Evolutionary conservation across 768 basidiomycete genomes (phyloP).

Genomic region (Suillus placidus): DNA sequence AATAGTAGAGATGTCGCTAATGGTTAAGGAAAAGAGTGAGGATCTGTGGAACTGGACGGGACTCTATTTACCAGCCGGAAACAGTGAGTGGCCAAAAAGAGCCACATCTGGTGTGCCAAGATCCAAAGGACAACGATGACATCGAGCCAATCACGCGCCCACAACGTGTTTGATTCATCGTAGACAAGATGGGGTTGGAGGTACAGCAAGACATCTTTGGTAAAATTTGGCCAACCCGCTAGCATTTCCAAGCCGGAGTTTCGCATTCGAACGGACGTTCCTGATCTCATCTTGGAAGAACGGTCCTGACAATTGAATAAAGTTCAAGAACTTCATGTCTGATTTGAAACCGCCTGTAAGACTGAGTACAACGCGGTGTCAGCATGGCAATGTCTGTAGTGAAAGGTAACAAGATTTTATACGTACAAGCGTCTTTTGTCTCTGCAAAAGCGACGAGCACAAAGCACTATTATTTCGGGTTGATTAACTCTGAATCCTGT

Average conservation of each 20-base stretch:
- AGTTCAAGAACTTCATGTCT: background rate
- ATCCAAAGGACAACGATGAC: constrained; percentile 29
- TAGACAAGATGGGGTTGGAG: constrained; percentile 4
- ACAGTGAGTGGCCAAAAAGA: constrained; percentile 35
- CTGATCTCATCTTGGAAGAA: constrained; percentile 6
- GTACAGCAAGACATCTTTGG: constrained; percentile 31
- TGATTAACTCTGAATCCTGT: background rate
- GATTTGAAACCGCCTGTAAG: background rate
- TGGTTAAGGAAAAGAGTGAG: constrained; percentile 14
- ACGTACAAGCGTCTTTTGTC: constrained; percentile 9
- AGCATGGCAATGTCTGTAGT: constrained; percentile 5
- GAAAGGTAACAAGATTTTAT: constrained; percentile 5
- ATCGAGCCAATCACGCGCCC: constrained; percentile 34
- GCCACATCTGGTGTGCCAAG: constrained; percentile 35
- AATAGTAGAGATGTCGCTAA: constrained; percentile 13
- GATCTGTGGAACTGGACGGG: constrained; percentile 16
- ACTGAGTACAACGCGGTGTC: constrained; percentile 4
- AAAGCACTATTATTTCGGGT: background rate
- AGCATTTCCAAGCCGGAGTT: constrained; percentile 3
- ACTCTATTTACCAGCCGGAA: constrained; percentile 34
- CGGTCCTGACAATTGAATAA: constrained; percentile 2
- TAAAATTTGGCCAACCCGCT: constrained; percentile 22
- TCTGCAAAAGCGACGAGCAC: background rate
- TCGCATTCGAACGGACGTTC: constrained; percentile 2
- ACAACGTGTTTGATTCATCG: constrained; percentile 34